Percentiles rank a stretch among this genome's conserved stretches.
phyloP scores from a whole-genome alignment of 176 grass and related monocot genomes.

The Cenchrus purpureus region DNA sequence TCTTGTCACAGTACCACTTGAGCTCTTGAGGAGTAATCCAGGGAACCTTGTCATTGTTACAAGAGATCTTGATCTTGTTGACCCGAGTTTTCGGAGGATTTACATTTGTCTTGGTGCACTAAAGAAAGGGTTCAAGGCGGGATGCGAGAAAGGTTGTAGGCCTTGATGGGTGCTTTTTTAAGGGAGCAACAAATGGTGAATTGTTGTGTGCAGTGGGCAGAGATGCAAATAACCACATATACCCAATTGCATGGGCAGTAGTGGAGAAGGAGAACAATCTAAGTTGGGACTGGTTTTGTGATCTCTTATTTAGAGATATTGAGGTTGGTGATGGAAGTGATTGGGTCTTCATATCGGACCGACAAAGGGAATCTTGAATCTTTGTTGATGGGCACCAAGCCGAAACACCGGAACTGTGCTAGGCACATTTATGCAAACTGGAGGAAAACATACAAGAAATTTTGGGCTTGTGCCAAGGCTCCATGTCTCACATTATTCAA shows the following conservation, averaged over 20 bases:
- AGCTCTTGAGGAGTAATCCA: too few relatives aligned
- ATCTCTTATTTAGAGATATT: background rate
- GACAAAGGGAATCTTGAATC: background rate
- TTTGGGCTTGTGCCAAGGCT: background rate
- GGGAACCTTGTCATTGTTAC: too few relatives aligned
- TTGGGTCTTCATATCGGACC: background rate
- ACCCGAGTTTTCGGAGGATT: background rate
- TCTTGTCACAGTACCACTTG: too few relatives aligned
- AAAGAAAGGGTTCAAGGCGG: background rate
- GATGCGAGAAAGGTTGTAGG: background rate
- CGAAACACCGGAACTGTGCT: background rate
- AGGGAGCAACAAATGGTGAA: background rate
- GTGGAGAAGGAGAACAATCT: background rate
- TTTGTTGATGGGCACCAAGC: background rate
- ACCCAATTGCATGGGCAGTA: background rate
- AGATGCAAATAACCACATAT: background rate
- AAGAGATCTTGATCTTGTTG: too few relatives aligned
- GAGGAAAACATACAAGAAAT: background rate
- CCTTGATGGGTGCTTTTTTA: background rate
- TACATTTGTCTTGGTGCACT: background rate
- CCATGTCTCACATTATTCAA: background rate
- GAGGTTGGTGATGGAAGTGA: background rate
- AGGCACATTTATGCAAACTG: background rate
- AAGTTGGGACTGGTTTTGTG: background rate
- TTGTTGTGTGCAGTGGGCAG: background rate